Evolutionary conservation across 2,329 filamentous ascomycete species (phyloP).

Genomic region (Uncinocarpus reesii): DNA sequence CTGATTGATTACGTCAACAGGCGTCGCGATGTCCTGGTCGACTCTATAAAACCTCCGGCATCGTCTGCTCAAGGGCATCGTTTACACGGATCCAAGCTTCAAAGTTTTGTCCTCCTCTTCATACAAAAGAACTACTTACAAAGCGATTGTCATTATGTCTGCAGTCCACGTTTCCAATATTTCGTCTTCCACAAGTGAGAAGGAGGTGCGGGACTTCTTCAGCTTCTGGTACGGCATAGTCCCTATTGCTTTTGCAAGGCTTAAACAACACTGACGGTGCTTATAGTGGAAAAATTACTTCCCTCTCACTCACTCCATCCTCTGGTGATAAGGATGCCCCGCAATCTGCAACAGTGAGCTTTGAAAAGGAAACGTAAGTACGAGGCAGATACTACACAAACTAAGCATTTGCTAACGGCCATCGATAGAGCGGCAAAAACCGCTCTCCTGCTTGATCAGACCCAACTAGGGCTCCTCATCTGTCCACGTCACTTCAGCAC

Average conservation of each 20-base stretch:
- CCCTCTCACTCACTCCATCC: slow-evolving; percentile 61
- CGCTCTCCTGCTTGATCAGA: slow-evolving; percentile 92
- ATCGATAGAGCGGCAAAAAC: slow-evolving; percentile 67
- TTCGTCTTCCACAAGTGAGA: slow-evolving; percentile 66
- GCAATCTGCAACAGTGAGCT: slow-evolving; percentile 83
- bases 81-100: not conserved
- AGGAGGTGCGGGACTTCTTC: slow-evolving; percentile 94
- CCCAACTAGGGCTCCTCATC: slow-evolving; percentile 67
- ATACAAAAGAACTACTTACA: not conserved
- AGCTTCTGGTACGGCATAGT: slow-evolving; percentile 68
- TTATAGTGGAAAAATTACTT: slow-evolving; percentile 79
- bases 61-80: not conserved
- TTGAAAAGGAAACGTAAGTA: slow-evolving; percentile 83
- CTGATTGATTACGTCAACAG: slow-evolving; percentile 1
- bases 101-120: not conserved
- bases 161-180: slow-evolving; percentile 87
- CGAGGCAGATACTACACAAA: not conserved
- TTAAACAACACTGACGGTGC: not conserved
- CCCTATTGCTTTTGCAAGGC: not conserved
- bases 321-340: slow-evolving; percentile 47
- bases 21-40: not conserved
- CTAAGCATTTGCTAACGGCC: not conserved
- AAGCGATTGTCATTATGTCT: slow-evolving; percentile 35
- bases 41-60: not conserved
- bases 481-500: slow-evolving; percentile 67